Conservation (phyloP, 2,329 filamentous ascomycete species). For the Triangularia setosa region DNA sequence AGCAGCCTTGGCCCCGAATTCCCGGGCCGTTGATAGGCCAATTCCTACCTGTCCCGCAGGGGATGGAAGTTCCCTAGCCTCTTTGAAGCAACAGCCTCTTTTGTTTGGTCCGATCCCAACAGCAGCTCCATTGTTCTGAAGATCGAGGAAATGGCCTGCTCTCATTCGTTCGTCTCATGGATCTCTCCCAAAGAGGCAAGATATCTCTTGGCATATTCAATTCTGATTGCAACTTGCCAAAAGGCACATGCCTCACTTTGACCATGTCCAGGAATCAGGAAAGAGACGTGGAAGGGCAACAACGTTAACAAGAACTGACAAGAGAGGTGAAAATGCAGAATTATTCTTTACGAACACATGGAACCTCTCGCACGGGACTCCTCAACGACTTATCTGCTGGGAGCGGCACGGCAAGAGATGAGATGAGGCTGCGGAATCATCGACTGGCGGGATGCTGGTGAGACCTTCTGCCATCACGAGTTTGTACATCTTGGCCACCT, state of each 20-base stretch:
- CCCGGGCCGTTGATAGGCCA: neutral
- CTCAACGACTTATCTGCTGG: neutral
- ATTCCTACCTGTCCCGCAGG: neutral
- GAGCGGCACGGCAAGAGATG: no score
- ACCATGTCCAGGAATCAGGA: neutral
- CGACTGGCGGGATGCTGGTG: neutral
- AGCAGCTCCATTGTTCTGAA: neutral
- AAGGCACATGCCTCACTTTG: neutral
- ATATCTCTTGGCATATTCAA: neutral
- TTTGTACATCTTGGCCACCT: neutral
- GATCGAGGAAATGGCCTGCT: neutral
- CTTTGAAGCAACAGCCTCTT: neutral
- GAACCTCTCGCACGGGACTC: no score
- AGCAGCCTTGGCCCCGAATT: neutral
- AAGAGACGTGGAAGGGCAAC: neutral
- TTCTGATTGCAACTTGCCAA: neutral
- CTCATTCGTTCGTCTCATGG: neutral
- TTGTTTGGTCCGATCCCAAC: neutral
- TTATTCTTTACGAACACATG: no score
- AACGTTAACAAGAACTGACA: neutral
- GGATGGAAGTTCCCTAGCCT: neutral
- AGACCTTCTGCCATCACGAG: neutral
- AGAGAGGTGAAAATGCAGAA: neutral
- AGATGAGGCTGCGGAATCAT: neutral
- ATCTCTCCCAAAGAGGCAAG: neutral